These are phyloP conservation scores for Phytophthora constricta DNA, from an alignment of 352 stramenopile genomes.

Conservation along the genomic window DNA sequence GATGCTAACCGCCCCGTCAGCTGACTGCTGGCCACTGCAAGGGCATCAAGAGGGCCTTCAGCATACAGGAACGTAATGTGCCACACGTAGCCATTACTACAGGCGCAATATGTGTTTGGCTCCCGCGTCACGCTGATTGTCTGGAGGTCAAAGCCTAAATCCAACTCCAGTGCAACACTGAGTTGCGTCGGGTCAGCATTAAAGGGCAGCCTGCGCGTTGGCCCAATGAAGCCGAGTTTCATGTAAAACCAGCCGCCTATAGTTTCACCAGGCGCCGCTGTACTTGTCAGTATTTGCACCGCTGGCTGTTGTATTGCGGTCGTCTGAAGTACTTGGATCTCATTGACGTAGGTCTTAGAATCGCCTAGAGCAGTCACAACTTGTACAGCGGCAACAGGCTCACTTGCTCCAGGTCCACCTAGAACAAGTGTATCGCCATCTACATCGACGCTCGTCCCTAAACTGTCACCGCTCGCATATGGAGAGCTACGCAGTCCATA, in stretches of 20 bases:
- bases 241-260: slow-evolving; percentile 81
- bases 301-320: slow-evolving; percentile 60
- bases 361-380: slow-evolving; percentile 67
- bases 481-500: slow-evolving; percentile 72
- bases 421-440: slow-evolving; percentile 73
- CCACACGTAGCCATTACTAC: slow-evolving; percentile 76
- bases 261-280: slow-evolving; percentile 63
- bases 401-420: slow-evolving; percentile 61
- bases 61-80: slow-evolving; percentile 79
- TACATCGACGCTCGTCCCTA: slow-evolving; percentile 76
- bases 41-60: slow-evolving; percentile 57
- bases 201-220: slow-evolving; percentile 64
- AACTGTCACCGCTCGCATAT: slow-evolving; percentile 57
- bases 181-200: slow-evolving; percentile 77
- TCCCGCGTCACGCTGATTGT: slow-evolving; percentile 62
- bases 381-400: slow-evolving; percentile 73
- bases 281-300: slow-evolving; percentile 76
- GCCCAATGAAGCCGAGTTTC: slow-evolving; percentile 56
- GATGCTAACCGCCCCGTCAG: slow-evolving; percentile 61
- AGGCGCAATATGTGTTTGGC: slow-evolving; percentile 77
- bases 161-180: slow-evolving; percentile 71
- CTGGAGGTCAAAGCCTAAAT: slow-evolving; percentile 71
- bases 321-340: slow-evolving; percentile 76
- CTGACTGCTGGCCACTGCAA: slow-evolving; percentile 46
- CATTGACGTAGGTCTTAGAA: slow-evolving; percentile 58